Conservation (phyloP, 2,329 filamentous ascomycete genomes). For the Aureobasidium sp. region DNA sequence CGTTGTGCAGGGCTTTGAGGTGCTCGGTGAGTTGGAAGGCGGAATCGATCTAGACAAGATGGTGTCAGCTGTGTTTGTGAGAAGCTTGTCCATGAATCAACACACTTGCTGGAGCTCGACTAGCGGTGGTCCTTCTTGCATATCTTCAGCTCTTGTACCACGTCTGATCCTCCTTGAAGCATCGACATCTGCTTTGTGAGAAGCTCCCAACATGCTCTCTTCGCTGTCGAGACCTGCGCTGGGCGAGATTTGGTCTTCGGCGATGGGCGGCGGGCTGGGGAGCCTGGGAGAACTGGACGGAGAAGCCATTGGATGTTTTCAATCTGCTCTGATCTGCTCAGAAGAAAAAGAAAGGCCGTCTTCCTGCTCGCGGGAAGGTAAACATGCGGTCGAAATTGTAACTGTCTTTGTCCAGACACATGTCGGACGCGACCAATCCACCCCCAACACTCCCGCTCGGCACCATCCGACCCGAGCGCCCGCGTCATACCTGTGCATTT, state of each 20-base stretch:
- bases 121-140: constrained; percentile 84
- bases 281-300: constrained; percentile 78
- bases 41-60: constrained; percentile 67
- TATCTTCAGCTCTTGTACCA: constrained; percentile 84
- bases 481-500: constrained; percentile 3
- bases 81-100: not conserved
- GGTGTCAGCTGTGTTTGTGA: not conserved
- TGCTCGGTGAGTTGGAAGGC: constrained; percentile 97
- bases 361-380: not conserved
- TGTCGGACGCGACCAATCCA: not conserved
- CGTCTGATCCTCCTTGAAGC: constrained; percentile 81
- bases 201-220: constrained; percentile 48
- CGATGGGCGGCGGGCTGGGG: constrained; percentile 87
- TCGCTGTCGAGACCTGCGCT: constrained; percentile 52
- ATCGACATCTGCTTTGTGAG: constrained; percentile 53
- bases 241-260: constrained; percentile 86
- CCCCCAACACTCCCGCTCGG: not conserved
- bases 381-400: not conserved
- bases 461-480: not conserved
- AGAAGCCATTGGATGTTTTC: constrained; percentile 25
- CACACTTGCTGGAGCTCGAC: constrained; percentile 73
- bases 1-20: constrained; percentile 80
- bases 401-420: not conserved
- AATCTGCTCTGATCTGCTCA: not conserved
- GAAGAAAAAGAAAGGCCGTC: not conserved